These are phyloP conservation scores for Calonectria pseudoturangicola DNA, from an alignment of 2,329 filamentous ascomycete species.

Conservation along the genomic window DNA sequence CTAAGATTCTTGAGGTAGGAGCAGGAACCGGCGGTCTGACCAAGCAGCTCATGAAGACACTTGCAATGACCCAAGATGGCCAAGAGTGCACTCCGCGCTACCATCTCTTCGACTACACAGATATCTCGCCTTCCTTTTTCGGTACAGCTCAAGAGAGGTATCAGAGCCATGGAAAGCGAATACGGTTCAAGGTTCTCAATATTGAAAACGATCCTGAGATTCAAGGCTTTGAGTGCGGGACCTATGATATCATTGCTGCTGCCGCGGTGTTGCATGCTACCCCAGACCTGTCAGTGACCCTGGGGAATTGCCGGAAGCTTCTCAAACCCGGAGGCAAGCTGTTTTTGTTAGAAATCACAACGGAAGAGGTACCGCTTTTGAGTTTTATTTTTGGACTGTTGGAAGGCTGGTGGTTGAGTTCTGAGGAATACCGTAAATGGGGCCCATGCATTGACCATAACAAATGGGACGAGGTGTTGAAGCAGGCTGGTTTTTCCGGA, in stretches of 20 bases:
- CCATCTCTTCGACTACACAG: constrained; percentile 59
- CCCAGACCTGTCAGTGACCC: not conserved
- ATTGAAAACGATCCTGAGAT: constrained; percentile 38
- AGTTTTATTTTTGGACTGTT: constrained; percentile 60
- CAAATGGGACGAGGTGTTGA: constrained; percentile 15
- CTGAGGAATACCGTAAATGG: constrained; percentile 21
- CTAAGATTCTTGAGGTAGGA: constrained; percentile 62
- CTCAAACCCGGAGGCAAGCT: constrained; percentile 51
- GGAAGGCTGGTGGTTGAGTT: constrained; percentile 57
- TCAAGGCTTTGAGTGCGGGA: constrained; percentile 44
- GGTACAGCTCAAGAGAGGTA: constrained; percentile 43
- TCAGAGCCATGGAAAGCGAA: constrained; percentile 13
- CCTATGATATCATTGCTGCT: constrained; percentile 53
- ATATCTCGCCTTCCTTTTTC: constrained; percentile 59
- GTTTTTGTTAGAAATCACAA: constrained; percentile 50
- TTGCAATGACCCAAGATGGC: not conserved
- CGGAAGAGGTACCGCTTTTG: constrained; percentile 58
- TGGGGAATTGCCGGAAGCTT: not conserved
- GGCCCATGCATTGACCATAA: constrained; percentile 11
- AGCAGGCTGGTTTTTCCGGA: constrained; percentile 14
- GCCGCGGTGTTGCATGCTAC: constrained; percentile 49
- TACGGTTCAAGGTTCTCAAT: constrained; percentile 54
- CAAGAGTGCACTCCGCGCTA: not conserved
- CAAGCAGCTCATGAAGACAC: constrained; percentile 13
- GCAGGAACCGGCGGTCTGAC: constrained; percentile 61